Evolutionary conservation across 164 flowering plant genomes (phyloP).

Genomic region (Magnolia changhungtana): DNA sequence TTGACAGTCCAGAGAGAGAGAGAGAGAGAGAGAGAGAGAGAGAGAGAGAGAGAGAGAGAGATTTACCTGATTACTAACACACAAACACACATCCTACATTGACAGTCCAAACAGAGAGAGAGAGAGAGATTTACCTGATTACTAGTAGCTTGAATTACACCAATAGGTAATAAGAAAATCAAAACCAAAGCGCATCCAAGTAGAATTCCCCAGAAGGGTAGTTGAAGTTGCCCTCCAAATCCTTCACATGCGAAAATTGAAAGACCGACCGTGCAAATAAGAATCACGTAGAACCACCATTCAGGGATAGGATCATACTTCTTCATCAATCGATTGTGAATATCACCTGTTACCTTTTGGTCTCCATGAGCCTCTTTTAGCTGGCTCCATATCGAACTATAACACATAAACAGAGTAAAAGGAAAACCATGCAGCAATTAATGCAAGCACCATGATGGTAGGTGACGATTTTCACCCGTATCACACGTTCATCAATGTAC

Average conservation of each 20-base stretch:
- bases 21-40: too few species aligned
- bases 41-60: too few species aligned
- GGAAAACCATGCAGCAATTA: too few species aligned
- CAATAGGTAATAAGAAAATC: constrained; percentile 10
- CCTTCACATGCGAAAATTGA: constrained; percentile 5
- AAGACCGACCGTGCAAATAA: background rate
- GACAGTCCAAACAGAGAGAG: too few species aligned
- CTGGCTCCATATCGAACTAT: constrained; percentile 3
- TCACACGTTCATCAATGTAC: too few species aligned
- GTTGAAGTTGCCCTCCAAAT: constrained; percentile 6
- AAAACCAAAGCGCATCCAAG: constrained; percentile 2
- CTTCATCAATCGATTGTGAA: constrained; percentile 17
- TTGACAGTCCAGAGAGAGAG: too few species aligned
- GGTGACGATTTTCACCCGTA: too few species aligned
- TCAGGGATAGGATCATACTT: constrained; percentile 15
- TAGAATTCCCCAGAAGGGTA: constrained; percentile 19
- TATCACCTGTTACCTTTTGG: background rate
- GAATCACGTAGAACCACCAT: constrained; percentile 20
- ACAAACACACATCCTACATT: too few species aligned
- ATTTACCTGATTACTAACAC: too few species aligned
- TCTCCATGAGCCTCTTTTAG: background rate
- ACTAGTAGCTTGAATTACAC: constrained; percentile 12
- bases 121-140: constrained; percentile 3
- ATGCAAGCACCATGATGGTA: too few species aligned
- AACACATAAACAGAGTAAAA: background rate